Conservation (phyloP, 163 green algal species). For the Scenedesmus sp. region DNA sequence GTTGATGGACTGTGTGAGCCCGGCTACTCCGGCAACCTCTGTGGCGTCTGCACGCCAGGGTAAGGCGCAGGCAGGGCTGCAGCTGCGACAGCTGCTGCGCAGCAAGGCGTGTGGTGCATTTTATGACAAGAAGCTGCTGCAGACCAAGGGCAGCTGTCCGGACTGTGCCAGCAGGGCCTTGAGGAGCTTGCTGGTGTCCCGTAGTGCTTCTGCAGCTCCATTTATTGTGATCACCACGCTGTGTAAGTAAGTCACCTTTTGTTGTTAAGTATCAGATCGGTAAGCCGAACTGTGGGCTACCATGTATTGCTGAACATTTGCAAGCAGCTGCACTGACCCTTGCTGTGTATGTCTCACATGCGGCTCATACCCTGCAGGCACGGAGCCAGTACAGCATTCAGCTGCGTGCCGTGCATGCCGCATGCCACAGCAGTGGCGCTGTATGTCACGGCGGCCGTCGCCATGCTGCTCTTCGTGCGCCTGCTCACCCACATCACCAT, state of each 20-base stretch:
- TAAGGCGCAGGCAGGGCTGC: not conserved
- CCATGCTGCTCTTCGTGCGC: not conserved
- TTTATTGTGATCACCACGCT: too few species aligned
- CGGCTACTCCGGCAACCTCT: conserved; percentile 33
- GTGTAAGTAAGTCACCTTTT: too few species aligned
- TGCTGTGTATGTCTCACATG: not conserved
- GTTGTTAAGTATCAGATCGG: too few species aligned
- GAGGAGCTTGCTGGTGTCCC: too few species aligned
- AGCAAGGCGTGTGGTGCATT: too few species aligned
- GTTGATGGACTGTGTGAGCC: conserved; percentile 10
- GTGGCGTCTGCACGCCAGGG: conserved; percentile 19
- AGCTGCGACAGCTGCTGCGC: not conserved
- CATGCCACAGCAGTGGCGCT: not conserved
- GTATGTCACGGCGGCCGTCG: not conserved
- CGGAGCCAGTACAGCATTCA: conserved; percentile 7
- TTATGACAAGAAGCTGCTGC: too few species aligned
- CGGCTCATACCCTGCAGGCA: not conserved
- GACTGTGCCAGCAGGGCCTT: too few species aligned
- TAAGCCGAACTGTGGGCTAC: too few species aligned
- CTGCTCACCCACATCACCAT: conserved; percentile 17
- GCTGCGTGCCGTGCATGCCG: conserved; percentile 2
- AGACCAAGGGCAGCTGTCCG: not conserved
- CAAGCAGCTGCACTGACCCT: not conserved
- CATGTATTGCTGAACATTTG: not conserved
- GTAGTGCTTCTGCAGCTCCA: too few species aligned